These are phyloP conservation scores for Mallotus japonicus DNA, from an alignment of 441 rosid species.

Conservation along the genomic window DNA sequence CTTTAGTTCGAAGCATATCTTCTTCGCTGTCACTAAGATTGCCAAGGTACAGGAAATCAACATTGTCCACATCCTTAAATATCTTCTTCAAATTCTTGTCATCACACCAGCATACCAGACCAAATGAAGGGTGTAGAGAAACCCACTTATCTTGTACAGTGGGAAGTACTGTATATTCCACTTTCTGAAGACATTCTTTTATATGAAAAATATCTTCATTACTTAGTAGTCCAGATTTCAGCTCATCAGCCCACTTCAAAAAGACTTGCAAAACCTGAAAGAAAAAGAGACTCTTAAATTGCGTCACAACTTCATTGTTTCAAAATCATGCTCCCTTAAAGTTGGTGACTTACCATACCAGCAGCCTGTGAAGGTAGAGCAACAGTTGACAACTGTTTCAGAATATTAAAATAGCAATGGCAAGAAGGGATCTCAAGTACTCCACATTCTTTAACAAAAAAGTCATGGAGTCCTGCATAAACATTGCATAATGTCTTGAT, in stretches of 20 bases:
- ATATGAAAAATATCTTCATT: constrained; percentile 54
- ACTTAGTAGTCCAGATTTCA: constrained; percentile 54
- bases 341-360: constrained; percentile 58
- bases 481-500: constrained; percentile 59
- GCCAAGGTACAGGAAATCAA: constrained; percentile 72
- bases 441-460: constrained; percentile 74
- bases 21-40: constrained; percentile 42
- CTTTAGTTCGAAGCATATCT: constrained; percentile 53
- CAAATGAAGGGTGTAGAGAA: constrained; percentile 80
- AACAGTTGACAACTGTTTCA: constrained; percentile 56
- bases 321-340: not conserved
- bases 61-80: constrained; percentile 52
- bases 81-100: constrained; percentile 57
- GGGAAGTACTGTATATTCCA: constrained; percentile 72
- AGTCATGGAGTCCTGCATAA: constrained; percentile 79
- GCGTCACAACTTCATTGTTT: constrained; percentile 18
- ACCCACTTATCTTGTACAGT: constrained; percentile 82
- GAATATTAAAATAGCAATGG: constrained; percentile 54
- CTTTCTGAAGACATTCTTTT: constrained; percentile 57
- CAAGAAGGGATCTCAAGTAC: constrained; percentile 70
- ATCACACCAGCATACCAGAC: constrained; percentile 89
- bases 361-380: constrained; percentile 74
- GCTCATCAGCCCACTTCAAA: constrained; percentile 68
- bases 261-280: constrained; percentile 79
- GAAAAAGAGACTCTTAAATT: constrained; percentile 24